Evolutionary conservation across 2,329 filamentous ascomycete species (phyloP), one percentile per base, ranked within the genome.

Genomic region (Ascochyta lentis): DNA sequence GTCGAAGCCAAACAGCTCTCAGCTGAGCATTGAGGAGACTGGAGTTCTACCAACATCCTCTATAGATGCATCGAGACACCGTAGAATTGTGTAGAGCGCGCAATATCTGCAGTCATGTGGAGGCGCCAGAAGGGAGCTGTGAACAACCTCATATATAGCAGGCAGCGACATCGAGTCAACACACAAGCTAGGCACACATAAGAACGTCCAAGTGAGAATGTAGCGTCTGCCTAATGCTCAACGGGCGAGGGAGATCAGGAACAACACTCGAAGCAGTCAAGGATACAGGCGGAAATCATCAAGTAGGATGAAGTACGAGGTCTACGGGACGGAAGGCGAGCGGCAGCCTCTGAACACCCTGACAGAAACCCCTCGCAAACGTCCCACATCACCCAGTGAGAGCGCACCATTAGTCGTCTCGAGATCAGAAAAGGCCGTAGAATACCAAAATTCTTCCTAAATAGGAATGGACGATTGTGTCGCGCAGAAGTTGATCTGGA

Each of bases 401-500:
- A 61, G 56, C 50, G 60, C 64, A 55, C 48, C 55, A 48, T 55
- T 51, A 41, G 49, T 57, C 26, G 56, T 57, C 55, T 52, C 48
- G 35, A 61, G 65, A 70, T 68, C 65, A 67, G 65, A 61, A 62
- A 58, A 63, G 58, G 52, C 58, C 55, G 54, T 58, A 58, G 37
- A 59, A 56, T 57, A 63, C 39, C 52, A 60, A 55, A 66, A 66
- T 65, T 67, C 65, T 71, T 69, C 69, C 69, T 67, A 66, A 67
- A 59, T 53, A 61, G 66, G 69, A 61, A 64, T 65, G 66, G 69
- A 65, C 60, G 59, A 58, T 44, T 58, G 44, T 54, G 58, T 52
- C 60, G 58, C 51, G 54, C 59, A 50, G 60, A 57, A 65, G 64
- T 69, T 72, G 70, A 72, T 72, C 70, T 71, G 63, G 56, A 59